phyloP scores from a whole-genome alignment of 345 rosid species.

The Euphorbia peplus region DNA sequence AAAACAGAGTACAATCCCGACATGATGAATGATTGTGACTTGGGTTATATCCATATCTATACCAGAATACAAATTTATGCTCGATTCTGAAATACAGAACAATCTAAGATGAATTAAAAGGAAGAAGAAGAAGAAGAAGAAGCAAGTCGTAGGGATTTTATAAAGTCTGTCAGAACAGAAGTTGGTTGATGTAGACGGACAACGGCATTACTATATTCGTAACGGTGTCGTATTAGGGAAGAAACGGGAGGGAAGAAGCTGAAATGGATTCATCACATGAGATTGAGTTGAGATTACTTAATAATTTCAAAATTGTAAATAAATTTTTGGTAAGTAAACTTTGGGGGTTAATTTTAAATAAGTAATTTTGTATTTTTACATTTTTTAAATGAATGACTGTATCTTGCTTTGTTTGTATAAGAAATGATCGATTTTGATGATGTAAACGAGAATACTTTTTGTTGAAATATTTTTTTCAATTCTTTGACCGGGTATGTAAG shows the following conservation, averaged over 20 bases:
- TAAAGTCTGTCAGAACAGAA: too few relatives aligned
- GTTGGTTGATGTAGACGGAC: background rate
- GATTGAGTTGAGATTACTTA: background rate
- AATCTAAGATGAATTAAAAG: background rate
- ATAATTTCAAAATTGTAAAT: too few relatives aligned
- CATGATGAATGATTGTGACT: conserved; percentile 68
- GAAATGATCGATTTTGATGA: too few relatives aligned
- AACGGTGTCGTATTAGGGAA: background rate
- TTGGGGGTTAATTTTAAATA: too few relatives aligned
- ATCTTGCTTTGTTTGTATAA: too few relatives aligned
- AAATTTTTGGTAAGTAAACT: too few relatives aligned
- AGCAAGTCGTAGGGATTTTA: background rate
- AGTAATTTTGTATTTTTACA: too few relatives aligned
- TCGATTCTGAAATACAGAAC: background rate
- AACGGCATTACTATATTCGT: background rate
- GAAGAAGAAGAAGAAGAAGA: background rate
- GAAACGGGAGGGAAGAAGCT: conserved; percentile 4
- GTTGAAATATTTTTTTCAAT: too few relatives aligned
- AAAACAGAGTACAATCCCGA: conserved; percentile 51
- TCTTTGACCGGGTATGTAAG: too few relatives aligned
- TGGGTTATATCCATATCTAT: conserved; percentile 42
- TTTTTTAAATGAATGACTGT: too few relatives aligned
- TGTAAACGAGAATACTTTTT: too few relatives aligned
- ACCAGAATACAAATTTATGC: background rate
- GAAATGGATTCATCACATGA: too few relatives aligned